Conservation (phyloP, 2,329 filamentous ascomycete species). For the Daldinia sp. region DNA sequence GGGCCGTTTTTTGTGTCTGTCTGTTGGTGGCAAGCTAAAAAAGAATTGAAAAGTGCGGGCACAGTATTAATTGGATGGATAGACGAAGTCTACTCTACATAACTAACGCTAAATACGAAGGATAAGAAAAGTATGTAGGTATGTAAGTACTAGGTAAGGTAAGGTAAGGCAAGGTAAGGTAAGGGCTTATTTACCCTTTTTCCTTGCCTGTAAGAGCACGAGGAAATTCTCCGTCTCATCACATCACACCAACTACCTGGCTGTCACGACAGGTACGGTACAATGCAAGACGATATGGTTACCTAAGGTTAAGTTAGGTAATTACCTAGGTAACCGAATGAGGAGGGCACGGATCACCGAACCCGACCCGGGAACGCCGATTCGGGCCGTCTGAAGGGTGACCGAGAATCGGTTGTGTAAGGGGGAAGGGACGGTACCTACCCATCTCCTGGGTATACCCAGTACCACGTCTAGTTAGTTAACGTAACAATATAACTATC, state of each 20-base stretch:
- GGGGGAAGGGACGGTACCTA: not conserved
- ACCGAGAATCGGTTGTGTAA: not conserved
- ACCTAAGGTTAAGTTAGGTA: no score
- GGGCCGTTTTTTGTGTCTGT: not conserved
- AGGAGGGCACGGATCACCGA: not conserved
- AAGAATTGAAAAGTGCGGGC: not conserved
- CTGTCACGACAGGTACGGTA: no score
- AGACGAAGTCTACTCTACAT: not conserved
- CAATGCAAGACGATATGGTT: no score
- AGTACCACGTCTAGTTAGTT: no score
- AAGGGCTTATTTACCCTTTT: no score
- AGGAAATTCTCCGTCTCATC: not conserved
- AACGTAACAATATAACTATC: no score
- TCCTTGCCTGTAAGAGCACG: not conserved
- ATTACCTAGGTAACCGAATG: not conserved
- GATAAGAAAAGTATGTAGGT: no score
- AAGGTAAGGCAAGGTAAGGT: no score
- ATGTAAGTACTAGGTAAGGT: no score
- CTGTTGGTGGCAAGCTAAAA: not conserved
- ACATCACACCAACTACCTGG: not conserved
- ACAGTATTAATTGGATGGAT: not conserved
- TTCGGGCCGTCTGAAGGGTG: not conserved
- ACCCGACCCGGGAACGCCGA: not conserved
- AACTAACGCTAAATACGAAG: not conserved
- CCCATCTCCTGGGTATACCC: no score